These are phyloP conservation scores for Magnaporthiopsis incrustans DNA, from an alignment of 2,329 filamentous ascomycete genomes.

Conservation along the genomic window DNA sequence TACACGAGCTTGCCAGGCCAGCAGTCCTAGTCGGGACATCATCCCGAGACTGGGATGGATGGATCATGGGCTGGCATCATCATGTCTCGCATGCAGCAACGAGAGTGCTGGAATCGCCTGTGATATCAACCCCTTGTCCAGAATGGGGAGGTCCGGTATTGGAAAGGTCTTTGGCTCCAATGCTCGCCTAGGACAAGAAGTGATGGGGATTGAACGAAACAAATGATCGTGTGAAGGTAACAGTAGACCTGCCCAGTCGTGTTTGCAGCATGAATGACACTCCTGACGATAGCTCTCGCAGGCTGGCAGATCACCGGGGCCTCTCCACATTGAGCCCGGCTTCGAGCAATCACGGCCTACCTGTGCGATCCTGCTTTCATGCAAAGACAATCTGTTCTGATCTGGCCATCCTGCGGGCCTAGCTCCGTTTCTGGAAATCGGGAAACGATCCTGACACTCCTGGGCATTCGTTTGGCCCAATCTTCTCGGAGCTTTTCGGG, in stretches of 20 bases:
- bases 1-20: not conserved
- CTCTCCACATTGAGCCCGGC: not conserved
- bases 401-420: not conserved
- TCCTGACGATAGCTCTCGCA: not conserved
- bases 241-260: too few species aligned
- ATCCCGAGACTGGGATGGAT: not conserved
- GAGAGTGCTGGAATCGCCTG: not conserved
- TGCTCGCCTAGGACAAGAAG: not conserved
- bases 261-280: too few species aligned
- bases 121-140: not conserved
- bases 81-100: not conserved
- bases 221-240: not conserved
- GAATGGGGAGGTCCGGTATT: not conserved
- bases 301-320: not conserved
- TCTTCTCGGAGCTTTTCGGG: not conserved
- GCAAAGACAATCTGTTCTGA: not conserved
- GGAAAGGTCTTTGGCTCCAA: not conserved
- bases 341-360: not conserved
- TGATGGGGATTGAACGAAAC: not conserved
- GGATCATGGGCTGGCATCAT: not conserved
- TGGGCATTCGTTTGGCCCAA: not conserved
- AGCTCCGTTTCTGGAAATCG: not conserved
- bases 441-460: not conserved
- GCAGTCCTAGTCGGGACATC: not conserved
- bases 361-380: slow-evolving; percentile 5